Evolutionary conservation across 1,284 basidiomycete genomes (phyloP), one percentile per base, ranked within the genome.

Genomic region (Agroathelia rolfsii): DNA sequence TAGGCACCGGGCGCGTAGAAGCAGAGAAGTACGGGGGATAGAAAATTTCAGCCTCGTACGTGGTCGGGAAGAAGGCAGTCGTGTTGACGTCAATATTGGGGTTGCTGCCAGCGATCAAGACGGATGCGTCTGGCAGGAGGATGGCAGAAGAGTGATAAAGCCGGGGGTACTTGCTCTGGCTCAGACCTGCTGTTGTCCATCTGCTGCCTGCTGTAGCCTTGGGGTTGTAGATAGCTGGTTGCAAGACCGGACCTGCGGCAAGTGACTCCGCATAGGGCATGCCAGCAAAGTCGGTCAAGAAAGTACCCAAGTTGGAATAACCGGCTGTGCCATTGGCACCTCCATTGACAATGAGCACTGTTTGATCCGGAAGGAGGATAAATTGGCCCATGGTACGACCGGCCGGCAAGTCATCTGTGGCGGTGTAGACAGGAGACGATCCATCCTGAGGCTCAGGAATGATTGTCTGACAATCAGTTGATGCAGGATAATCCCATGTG

Each of bases 91-190:
- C 92, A 36, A 86, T 69, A 53, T 95, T 94, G 24, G 92, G 92
- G 59, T 96, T 96, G 16, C 86, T 90, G 8, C 93, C 92, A 34
- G 87, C 88, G 39, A 95, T 70, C 39, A 95, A 58, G 29, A 96
- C 78, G 3, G 84, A 85, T 0, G 71, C 85, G 48, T 95, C 89
- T 11, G 89, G 79, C 20, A 96, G 76, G 22, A 96, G 72, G 12
- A 94, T 66, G n/a, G 87, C 88, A 6, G 76, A 76, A 3, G 86
- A 90, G 57, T 94, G 89, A 60, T 94, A 93, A 45, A 94, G 63
- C 42, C 89, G 75, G 37, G 85, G 58, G 31, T 86, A 78, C 12
- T 55, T 65, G 4, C 80, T 75, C 0, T 69, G 60, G 2, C 48
- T 47, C n/a, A 85, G 55, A 21, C 79, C 82, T 2, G 65, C 61